phyloP scores from a whole-genome alignment of 495 filamentous ascomycete genomes.

The Daldinia grandis region DNA sequence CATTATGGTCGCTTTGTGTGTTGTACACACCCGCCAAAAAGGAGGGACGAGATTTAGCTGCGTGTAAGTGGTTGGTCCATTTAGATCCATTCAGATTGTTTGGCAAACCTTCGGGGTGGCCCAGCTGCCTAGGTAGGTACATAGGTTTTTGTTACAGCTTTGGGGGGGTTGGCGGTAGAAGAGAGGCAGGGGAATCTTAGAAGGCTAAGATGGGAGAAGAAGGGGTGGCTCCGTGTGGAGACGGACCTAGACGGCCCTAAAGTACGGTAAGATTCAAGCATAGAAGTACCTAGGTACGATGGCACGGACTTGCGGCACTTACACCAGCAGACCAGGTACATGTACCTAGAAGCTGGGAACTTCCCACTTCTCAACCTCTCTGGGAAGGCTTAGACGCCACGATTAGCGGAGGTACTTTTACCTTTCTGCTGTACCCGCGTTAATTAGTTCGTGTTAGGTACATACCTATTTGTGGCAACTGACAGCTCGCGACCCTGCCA shows the following conservation, averaged over 20 bases:
- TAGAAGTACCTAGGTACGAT: constrained; percentile 2
- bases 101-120: constrained; percentile 19
- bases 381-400: constrained; percentile 20
- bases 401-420: constrained; percentile 21
- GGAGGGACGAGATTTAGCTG: constrained; percentile 33
- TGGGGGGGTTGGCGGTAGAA: constrained; percentile 25
- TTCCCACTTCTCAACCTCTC: no score
- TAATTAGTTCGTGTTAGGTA: not conserved
- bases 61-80: constrained; percentile 18
- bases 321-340: no score
- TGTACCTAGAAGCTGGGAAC: constrained; percentile 1
- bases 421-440: not conserved
- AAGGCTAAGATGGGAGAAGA: not conserved
- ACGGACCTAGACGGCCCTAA: not conserved
- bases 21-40: constrained; percentile 38
- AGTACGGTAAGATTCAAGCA: not conserved
- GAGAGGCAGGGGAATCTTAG: not conserved
- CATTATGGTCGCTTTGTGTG: constrained; percentile 35
- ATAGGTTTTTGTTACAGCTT: not conserved
- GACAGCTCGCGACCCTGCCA: not conserved
- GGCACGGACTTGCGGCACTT: constrained; percentile 23
- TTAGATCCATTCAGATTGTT: constrained; percentile 11
- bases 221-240: constrained; percentile 13
- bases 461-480: not conserved
- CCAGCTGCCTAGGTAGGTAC: not conserved